Evolutionary conservation across 2,329 filamentous ascomycete genomes (phyloP).

Genomic region (Fusarium miscanthi): DNA sequence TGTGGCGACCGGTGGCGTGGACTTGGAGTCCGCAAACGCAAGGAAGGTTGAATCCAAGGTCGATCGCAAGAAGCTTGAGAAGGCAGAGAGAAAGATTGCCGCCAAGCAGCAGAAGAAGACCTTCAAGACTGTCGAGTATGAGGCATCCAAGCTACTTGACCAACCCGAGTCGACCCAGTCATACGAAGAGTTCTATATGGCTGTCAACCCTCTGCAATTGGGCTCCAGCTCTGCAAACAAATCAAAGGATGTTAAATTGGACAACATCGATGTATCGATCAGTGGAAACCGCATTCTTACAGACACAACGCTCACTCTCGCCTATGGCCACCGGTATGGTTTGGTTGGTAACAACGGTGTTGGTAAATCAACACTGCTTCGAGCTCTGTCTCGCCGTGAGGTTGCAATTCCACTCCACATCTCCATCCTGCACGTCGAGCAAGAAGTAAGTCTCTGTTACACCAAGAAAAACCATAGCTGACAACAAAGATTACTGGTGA

Average conservation of each 20-base stretch:
- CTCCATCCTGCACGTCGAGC: constrained; percentile 98
- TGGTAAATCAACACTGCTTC: constrained; percentile 93
- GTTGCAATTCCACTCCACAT: constrained; percentile 96
- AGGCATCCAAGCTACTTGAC: constrained; percentile 89
- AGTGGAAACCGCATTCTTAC: constrained; percentile 88
- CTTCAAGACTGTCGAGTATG: constrained; percentile 98
- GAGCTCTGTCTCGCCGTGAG: constrained; percentile 92
- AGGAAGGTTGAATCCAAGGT: constrained; percentile 98
- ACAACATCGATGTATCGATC: constrained; percentile 95
- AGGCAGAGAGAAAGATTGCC: constrained; percentile 96
- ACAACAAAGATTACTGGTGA: constrained; percentile 82
- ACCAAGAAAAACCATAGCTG: not conserved
- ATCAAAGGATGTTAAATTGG: constrained; percentile 99
- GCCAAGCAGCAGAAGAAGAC: constrained; percentile 98
- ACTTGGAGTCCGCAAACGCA: constrained; percentile 91
- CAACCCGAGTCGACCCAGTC: constrained; percentile 85
- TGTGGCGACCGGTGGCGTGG: constrained; percentile 83
- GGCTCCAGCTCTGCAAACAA: constrained; percentile 79
- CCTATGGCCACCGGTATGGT: constrained; percentile 95
- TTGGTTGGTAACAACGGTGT: constrained; percentile 99
- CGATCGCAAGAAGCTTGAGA: constrained; percentile 98
- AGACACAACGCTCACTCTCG: constrained; percentile 89
- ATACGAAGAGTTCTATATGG: constrained; percentile 99
- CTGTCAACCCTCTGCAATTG: constrained; percentile 94
- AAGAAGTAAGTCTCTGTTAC: constrained; percentile 74